A percentile compares a stretch with the other conserved stretches of the same genome.
These are phyloP conservation scores for Colletotrichum coccodes DNA, from an alignment of 2,329 filamentous ascomycete genomes.

Conservation along the genomic window DNA sequence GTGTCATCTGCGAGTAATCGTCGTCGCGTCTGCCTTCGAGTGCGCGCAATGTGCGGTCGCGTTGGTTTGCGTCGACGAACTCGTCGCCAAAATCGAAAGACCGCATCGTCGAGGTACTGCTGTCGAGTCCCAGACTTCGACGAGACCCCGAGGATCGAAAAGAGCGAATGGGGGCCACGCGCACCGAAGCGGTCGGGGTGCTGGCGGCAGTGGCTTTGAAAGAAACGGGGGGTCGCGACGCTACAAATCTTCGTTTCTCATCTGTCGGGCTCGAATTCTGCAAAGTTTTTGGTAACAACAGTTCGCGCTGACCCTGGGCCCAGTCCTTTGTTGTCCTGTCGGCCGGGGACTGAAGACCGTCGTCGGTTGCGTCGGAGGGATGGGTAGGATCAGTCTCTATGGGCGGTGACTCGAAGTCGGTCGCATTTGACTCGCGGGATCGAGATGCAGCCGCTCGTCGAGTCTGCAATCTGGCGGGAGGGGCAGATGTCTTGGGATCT, in stretches of 20 bases:
- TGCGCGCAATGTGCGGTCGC: slow-evolving; percentile 61
- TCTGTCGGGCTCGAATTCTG: slow-evolving; percentile 51
- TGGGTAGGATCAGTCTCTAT: slow-evolving; percentile 46
- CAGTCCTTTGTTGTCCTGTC: slow-evolving; percentile 47
- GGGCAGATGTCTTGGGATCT: slow-evolving; percentile 38
- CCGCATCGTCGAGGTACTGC: slow-evolving; percentile 55
- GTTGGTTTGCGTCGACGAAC: slow-evolving; percentile 52
- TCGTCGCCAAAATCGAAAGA: slow-evolving; percentile 57
- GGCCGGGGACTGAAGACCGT: slow-evolving; percentile 35
- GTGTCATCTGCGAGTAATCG: slow-evolving; percentile 50
- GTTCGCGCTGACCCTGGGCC: slow-evolving; percentile 57
- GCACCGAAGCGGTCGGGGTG: slow-evolving; percentile 45
- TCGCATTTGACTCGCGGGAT: slow-evolving; percentile 48
- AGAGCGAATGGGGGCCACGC: slow-evolving; percentile 64
- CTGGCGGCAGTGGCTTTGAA: slow-evolving; percentile 53
- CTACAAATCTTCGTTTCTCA: slow-evolving; percentile 56
- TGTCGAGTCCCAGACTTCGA: slow-evolving; percentile 63
- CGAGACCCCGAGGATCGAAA: slow-evolving; percentile 68
- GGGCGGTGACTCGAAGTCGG: slow-evolving; percentile 42
- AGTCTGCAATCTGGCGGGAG: slow-evolving; percentile 44
- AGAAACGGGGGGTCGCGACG: slow-evolving; percentile 59
- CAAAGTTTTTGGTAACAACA: slow-evolving; percentile 56
- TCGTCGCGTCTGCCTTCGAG: slow-evolving; percentile 58
- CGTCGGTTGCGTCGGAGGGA: slow-evolving; percentile 40
- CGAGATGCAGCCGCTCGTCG: slow-evolving; percentile 52